phyloP scores from a whole-genome alignment of 2,329 filamentous ascomycete species.

The Trichoderma guizhouense region DNA sequence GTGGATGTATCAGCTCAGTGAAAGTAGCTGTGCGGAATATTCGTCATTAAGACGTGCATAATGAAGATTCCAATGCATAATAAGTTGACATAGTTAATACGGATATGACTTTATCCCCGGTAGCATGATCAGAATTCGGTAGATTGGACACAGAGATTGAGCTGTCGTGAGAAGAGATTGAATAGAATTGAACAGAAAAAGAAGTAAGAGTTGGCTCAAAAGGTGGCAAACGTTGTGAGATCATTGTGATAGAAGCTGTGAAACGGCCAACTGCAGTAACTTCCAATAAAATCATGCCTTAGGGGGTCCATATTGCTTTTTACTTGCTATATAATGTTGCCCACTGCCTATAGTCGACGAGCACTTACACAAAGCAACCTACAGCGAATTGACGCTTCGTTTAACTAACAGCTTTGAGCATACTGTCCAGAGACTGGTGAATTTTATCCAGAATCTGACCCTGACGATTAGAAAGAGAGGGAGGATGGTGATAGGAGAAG shows the following conservation, averaged over 20 bases:
- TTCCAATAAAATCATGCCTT: background rate
- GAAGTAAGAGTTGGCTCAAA: background rate
- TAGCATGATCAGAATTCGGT: background rate
- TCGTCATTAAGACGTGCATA: background rate
- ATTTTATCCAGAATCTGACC: background rate
- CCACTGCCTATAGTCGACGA: background rate
- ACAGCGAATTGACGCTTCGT: background rate
- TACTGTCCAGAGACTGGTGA: background rate
- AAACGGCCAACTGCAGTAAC: fast-evolving
- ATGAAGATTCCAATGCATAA: background rate
- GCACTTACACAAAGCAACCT: background rate
- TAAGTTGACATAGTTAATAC: background rate
- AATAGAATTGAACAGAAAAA: background rate
- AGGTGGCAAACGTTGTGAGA: background rate
- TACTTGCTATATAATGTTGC: background rate
- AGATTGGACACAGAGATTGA: background rate
- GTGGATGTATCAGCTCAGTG: background rate
- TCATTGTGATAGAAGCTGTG: background rate
- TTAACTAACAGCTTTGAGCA: background rate
- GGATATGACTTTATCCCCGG: background rate
- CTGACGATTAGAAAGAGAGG: too few species aligned
- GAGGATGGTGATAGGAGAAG: too few species aligned
- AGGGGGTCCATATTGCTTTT: background rate
- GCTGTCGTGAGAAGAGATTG: background rate
- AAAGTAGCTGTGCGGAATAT: background rate